These are phyloP conservation scores for Cucurbita maxima DNA, from an alignment of 306 rosid genomes.

Conservation along the genomic window DNA sequence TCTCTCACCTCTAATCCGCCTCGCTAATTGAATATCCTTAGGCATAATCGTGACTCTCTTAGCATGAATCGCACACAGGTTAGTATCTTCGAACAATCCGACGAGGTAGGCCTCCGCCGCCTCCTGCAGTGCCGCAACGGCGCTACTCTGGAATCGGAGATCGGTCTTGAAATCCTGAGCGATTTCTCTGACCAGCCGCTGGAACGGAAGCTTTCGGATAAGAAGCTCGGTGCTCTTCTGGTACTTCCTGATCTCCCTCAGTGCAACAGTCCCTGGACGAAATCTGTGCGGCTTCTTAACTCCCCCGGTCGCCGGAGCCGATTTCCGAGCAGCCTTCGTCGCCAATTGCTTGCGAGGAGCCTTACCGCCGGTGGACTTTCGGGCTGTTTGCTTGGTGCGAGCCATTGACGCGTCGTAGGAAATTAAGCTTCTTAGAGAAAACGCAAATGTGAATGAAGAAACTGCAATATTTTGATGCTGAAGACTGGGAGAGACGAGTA, in stretches of 20 bases:
- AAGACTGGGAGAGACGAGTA: neutral
- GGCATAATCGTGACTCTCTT: slow-evolving; percentile 6
- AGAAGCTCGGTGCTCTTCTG: slow-evolving; percentile 4
- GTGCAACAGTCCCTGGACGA: neutral
- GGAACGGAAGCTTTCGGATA: neutral
- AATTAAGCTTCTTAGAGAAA: neutral
- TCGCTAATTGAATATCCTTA: neutral
- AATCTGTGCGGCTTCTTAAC: slow-evolving; percentile 1
- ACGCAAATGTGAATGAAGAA: too few species aligned
- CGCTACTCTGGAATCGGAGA: slow-evolving; percentile 5
- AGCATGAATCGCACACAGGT: neutral
- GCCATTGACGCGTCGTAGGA: neutral
- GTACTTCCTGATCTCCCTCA: neutral
- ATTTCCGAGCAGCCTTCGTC: neutral
- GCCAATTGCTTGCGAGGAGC: neutral
- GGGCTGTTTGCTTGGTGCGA: slow-evolving; percentile 2
- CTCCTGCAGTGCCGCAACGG: neutral
- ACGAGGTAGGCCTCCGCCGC: slow-evolving; percentile 3
- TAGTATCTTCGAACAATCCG: neutral
- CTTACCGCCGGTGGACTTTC: slow-evolving; percentile 3
- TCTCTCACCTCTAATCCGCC: slow-evolving; percentile 4
- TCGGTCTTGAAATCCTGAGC: slow-evolving; percentile 6
- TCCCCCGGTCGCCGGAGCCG: slow-evolving; percentile 3
- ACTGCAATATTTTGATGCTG: neutral
- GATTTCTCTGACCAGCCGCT: neutral